A percentile compares a stretch with the other conserved stretches of the same genome.
These are phyloP conservation scores for Xeromyces bisporus DNA, from an alignment of 495 filamentous ascomycete species.

Conservation along the genomic window DNA sequence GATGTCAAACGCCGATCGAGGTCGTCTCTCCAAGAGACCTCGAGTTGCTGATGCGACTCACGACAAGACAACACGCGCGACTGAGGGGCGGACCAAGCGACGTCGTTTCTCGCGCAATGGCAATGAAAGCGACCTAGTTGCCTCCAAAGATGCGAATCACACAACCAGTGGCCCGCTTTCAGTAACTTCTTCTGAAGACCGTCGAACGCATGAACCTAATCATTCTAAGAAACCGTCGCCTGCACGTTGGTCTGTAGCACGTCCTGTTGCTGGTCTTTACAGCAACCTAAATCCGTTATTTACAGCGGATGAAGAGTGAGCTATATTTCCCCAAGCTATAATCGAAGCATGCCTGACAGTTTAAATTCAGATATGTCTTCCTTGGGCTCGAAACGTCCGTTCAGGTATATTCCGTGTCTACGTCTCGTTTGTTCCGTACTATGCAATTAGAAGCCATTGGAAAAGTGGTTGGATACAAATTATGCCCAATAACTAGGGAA, in stretches of 20 bases:
- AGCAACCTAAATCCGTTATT: constrained; percentile 59
- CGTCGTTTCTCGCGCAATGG: constrained; percentile 15
- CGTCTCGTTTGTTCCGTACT: constrained; percentile 59
- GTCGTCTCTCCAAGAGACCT: constrained; percentile 19
- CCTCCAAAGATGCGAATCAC: neutral
- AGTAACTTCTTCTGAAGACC: neutral
- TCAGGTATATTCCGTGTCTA: constrained; percentile 63
- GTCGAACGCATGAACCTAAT: neutral
- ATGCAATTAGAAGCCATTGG: constrained; percentile 21
- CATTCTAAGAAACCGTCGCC: constrained; percentile 2
- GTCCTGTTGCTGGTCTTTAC: constrained; percentile 18
- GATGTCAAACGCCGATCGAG: too few relatives aligned
- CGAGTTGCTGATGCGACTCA: constrained; percentile 16
- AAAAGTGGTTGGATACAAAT: constrained; percentile 31
- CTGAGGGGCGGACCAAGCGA: constrained; percentile 17
- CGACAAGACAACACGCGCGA: constrained; percentile 8
- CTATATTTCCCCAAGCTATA: constrained; percentile 1
- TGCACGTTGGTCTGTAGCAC: constrained; percentile 19
- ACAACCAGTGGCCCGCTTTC: too few relatives aligned
- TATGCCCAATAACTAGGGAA: constrained; percentile 42
- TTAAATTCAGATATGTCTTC: constrained; percentile 43
- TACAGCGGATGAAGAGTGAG: constrained; percentile 65
- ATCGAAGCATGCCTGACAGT: constrained; percentile 7
- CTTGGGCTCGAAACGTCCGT: constrained; percentile 45
- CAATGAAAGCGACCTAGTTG: neutral